These are phyloP conservation scores for Periconia sp. DNA, from an alignment of 2,329 filamentous ascomycete species.

Conservation along the genomic window DNA sequence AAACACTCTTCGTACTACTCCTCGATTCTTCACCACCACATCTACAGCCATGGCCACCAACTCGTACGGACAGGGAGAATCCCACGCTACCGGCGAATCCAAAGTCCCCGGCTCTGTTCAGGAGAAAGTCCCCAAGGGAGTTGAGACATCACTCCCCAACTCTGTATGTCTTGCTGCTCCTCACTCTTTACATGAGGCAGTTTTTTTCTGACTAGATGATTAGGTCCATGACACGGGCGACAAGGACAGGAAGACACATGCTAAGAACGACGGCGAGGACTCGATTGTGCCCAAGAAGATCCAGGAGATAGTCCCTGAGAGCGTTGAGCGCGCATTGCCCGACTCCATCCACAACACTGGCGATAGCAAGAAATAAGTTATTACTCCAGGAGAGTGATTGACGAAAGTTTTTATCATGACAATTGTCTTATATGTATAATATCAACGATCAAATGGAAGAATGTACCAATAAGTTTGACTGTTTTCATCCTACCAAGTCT, in stretches of 20 bases:
- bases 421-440: not conserved
- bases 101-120: constrained; percentile 44
- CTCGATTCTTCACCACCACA: not conserved
- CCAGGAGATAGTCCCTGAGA: constrained; percentile 49
- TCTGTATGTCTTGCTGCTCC: constrained; percentile 15
- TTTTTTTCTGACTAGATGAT: constrained; percentile 3
- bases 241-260: constrained; percentile 30
- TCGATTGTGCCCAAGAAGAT: constrained; percentile 47
- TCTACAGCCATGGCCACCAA: constrained; percentile 25
- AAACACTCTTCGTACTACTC: not conserved
- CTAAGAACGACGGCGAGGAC: constrained; percentile 25
- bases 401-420: not conserved
- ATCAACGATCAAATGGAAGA: no score
- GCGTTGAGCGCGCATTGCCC: constrained; percentile 47
- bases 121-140: constrained; percentile 40
- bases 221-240: constrained; percentile 42
- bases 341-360: constrained; percentile 48
- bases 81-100: constrained; percentile 45
- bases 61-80: constrained; percentile 44
- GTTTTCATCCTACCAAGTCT: no score
- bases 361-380: not conserved
- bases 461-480: no score
- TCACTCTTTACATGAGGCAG: not conserved
- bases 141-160: constrained; percentile 46
- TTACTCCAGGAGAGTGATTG: not conserved